A percentile compares a stretch with the other conserved stretches of the same genome.
phyloP scores from a whole-genome alignment of 179 eudicot genomes.

The Heliamphora pulchella region DNA sequence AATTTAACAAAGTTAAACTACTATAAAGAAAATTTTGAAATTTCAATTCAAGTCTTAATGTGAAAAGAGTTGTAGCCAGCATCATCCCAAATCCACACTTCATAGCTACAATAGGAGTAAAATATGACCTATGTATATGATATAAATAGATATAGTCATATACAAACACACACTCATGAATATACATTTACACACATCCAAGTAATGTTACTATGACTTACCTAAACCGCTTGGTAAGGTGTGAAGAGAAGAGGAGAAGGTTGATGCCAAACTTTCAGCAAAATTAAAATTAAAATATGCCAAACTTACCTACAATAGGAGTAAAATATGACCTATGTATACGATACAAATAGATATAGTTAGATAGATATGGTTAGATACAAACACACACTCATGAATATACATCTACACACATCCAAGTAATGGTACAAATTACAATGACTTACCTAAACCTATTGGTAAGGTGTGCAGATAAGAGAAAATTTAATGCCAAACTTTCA shows the following conservation, averaged over 20 bases:
- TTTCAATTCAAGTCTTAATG: not conserved
- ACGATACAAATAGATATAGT: not conserved
- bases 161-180: not conserved
- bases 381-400: not conserved
- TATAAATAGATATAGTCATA: not conserved
- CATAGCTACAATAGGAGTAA: not conserved
- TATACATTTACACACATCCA: not conserved
- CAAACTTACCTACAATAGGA: not conserved
- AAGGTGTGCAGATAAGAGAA: not conserved
- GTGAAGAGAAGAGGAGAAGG: constrained; percentile 1
- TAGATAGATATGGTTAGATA: not conserved
- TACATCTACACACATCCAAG: not conserved
- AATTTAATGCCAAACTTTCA: not conserved
- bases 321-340: not conserved
- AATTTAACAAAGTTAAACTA: not conserved
- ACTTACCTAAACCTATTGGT: not conserved
- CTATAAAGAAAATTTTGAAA: not conserved
- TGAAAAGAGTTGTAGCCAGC: not conserved
- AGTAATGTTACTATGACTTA: not conserved
- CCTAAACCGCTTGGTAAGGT: not conserved
- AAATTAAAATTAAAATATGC: not conserved
- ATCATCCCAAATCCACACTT: not conserved
- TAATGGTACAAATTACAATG: not conserved
- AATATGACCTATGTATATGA: not conserved
- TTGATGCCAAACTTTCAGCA: not conserved